Base-by-base conservation (phyloP, 305 asterid species). In the Petunia hybrid region DNA sequence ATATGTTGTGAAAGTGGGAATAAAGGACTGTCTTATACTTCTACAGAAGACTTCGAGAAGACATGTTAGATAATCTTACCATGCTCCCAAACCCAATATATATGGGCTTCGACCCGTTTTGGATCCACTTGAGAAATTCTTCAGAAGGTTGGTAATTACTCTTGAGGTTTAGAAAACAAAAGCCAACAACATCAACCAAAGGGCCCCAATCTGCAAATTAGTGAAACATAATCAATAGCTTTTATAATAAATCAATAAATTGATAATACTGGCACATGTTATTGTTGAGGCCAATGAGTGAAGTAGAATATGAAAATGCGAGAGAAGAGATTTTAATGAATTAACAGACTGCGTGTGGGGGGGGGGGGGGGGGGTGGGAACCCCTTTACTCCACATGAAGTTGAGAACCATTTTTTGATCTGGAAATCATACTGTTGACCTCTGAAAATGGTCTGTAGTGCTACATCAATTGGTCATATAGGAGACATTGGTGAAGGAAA, bases 51-150 rank as follows among this genome's bases (percentile, higher is more conserved):
- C 3, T 39, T 53, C 61, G 5, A 41, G n/a, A 43, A 10, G 9
- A 46, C 3, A 73, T 74, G 55, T 6, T 43, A 6, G 76, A 65
- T 45, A 56, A 60, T 6, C 89, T 74, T 90, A 96, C 99, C 98
- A 94, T 94, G 92, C 98, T 96, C 87, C 98, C 98, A 77, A 96
- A 96, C 61, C 99, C 99, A 70, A 96, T 89, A 88, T 96, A 94
- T 77, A 94, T 87, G 9, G 98, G 98, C 84, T 83, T 84, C 40
- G 91, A 78, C 77, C 99, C 98, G 61, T 87, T 90, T 79, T 90
- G 92, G 75, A 96, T 91, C 98, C 99, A 96, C 71, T 77, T 86
- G 74, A 82, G 80, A 81, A 96, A 94, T 66, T 94, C 92, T 80
- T 91, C 93, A 36, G 91, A 48, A 22, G 99, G 98, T 83, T 90